Evolutionary conservation across 352 stramenopile species (phyloP).

Genomic region (Nothophytophthora sp.): DNA sequence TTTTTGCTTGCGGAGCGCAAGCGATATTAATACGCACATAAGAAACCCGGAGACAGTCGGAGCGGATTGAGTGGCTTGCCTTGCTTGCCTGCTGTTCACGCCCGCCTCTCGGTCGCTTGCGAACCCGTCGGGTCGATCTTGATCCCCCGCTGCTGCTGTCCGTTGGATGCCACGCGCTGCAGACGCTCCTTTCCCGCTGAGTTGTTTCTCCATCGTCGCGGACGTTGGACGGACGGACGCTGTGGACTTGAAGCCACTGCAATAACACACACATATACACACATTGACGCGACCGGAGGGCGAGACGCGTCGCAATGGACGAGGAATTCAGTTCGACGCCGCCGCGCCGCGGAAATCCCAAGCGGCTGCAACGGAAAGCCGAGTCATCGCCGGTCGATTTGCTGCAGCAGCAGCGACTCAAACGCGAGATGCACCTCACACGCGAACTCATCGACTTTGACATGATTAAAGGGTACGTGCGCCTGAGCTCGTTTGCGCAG

Average conservation of each 20-base stretch:
- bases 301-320: conserved; percentile 36
- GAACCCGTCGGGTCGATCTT: too few species aligned
- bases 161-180: too few species aligned
- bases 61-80: conserved; percentile 3
- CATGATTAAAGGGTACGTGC: conserved; percentile 77
- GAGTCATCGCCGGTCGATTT: conserved; percentile 38
- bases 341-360: conserved; percentile 23
- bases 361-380: conserved; percentile 55
- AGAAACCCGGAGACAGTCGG: too few species aligned
- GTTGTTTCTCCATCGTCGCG: too few species aligned
- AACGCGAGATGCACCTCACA: conserved; percentile 62
- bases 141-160: too few species aligned
- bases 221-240: too few species aligned
- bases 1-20: conserved; percentile 28
- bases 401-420: conserved; percentile 41
- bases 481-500: background rate
- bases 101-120: too few species aligned
- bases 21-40: too few species aligned
- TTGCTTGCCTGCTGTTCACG: background rate
- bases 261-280: background rate
- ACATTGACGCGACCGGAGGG: background rate
- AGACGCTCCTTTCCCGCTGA: too few species aligned
- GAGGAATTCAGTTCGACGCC: conserved; percentile 34
- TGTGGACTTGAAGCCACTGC: too few species aligned
- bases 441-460: conserved; percentile 88